Base-by-base conservation (phyloP, 2,329 filamentous ascomycete genomes). In the Stenocarpella maydis region DNA sequence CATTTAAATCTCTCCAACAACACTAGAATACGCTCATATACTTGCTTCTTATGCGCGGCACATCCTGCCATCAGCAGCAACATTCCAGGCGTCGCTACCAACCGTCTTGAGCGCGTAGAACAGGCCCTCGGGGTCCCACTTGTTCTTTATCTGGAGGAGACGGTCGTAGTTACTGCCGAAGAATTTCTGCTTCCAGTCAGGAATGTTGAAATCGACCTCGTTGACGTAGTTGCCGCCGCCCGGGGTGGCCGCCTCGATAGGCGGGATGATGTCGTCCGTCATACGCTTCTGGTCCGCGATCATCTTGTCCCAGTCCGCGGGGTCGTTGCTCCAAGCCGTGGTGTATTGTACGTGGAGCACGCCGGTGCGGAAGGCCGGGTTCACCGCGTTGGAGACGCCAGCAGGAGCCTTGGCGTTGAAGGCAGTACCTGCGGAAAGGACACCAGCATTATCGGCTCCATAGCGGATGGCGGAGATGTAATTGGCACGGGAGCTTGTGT, bases 21-120 rank as follows among this genome's bases (percentile, higher is more conserved):
- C 34, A 8, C 63, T 65, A 65, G 8, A 45, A 43, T 24, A 15
- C 21, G 1, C 26, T 45, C 28, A 47, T 61, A 61, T 45, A 19
- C 17, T 47, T 17, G 34, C n/a, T 34, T 19, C 3, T 64, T 21
- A 70, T 26, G 72, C 77, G 78, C 14, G 78, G 75, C 39, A 79
- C 77, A 1, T 73, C 68, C 4, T 69, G 72, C 0, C 1, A 71
- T 82, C 12, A 80, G 78, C 67, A 77, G 76, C 19, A 78, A 82
- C 7, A 78, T 81, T 84, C 88, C 64, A 71, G 12, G n/a, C 72
- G 68, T 78, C 77, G 19, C 76, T 75, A 2, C 76, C 77, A 1
- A 78, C 76, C 2, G 74, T 76, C 4, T 74, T 76, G 2, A 71
- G 73, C 19, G 74, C 75, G 53, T 76, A 78, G 49, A 80, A 78